Conservation (phyloP, 2,329 filamentous ascomycete species). For the Hirsutella rhossiliensis region DNA sequence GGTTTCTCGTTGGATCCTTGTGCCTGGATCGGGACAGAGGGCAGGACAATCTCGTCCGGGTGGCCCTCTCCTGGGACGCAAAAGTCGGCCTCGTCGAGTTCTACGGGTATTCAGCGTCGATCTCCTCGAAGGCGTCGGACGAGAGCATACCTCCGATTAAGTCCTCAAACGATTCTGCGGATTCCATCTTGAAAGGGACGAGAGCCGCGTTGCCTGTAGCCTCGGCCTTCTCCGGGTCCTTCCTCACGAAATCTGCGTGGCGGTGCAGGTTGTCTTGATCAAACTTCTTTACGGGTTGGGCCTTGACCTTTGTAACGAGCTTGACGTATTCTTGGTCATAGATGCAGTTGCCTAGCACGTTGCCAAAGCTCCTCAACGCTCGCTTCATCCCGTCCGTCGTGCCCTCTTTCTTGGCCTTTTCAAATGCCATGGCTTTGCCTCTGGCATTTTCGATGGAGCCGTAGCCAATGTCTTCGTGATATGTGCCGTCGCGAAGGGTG, state of each 20-base stretch:
- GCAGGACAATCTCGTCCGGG: conserved; percentile 62
- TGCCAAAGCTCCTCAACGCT: conserved; percentile 82
- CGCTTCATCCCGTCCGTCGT: conserved; percentile 91
- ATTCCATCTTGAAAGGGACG: conserved; percentile 16
- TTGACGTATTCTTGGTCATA: conserved; percentile 92
- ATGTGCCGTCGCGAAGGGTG: conserved; percentile 86
- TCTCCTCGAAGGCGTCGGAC: conserved; percentile 22
- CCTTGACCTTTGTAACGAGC: conserved; percentile 84
- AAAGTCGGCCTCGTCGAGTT: conserved; percentile 70
- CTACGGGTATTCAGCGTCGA: conserved; percentile 30
- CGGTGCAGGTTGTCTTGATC: conserved; percentile 70
- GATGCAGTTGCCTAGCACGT: conserved; percentile 94
- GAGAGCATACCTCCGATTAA: conserved; percentile 34
- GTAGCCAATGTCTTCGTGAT: conserved; percentile 94
- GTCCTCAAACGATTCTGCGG: conserved; percentile 37
- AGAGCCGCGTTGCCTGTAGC: conserved; percentile 1
- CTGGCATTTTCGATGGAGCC: conserved; percentile 94
- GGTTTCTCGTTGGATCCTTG: background rate
- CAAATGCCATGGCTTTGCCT: conserved; percentile 88
- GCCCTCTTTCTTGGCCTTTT: conserved; percentile 97
- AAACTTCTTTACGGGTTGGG: conserved; percentile 58
- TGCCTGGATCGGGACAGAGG: conserved; percentile 13
- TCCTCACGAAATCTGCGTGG: conserved; percentile 63
- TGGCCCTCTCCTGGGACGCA: conserved; percentile 56
- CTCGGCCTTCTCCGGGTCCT: conserved; percentile 28